These are phyloP conservation scores for Dryas integrifolia DNA, from an alignment of 331 rosid species.

Conservation along the genomic window DNA sequence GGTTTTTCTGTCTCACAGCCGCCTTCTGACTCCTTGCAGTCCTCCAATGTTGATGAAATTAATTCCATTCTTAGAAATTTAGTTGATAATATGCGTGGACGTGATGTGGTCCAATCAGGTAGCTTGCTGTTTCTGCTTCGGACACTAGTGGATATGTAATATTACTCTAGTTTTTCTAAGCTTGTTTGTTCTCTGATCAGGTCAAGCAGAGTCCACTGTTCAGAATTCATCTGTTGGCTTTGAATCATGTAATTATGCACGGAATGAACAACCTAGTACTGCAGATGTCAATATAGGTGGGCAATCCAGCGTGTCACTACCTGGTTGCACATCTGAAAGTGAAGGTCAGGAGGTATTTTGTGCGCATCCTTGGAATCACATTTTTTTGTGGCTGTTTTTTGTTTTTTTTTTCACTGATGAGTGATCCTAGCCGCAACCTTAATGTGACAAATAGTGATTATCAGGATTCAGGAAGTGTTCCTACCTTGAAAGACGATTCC, in stretches of 20 bases:
- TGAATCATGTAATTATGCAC: constrained; percentile 32
- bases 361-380: constrained; percentile 14
- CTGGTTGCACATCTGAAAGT: constrained; percentile 41
- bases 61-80: constrained; percentile 54
- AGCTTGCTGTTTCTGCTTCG: constrained; percentile 19
- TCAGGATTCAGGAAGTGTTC: constrained; percentile 42
- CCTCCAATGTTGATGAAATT: constrained; percentile 57
- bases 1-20: constrained; percentile 58
- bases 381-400: neutral
- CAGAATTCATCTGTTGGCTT: constrained; percentile 48
- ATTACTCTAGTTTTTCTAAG: constrained; percentile 14
- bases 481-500: constrained; percentile 46
- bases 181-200: constrained; percentile 43
- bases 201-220: constrained; percentile 41
- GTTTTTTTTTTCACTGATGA: neutral
- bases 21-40: constrained; percentile 49
- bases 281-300: constrained; percentile 28
- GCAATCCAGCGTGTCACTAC: constrained; percentile 37
- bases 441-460: constrained; percentile 30
- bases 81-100: constrained; percentile 54
- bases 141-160: constrained; percentile 6
- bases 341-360: constrained; percentile 47
- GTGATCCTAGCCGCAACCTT: constrained; percentile 31
- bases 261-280: constrained; percentile 48
- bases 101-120: constrained; percentile 50